Base-by-base conservation (phyloP, 2,329 filamentous ascomycete species). In the Lomentospora prolificans region DNA sequence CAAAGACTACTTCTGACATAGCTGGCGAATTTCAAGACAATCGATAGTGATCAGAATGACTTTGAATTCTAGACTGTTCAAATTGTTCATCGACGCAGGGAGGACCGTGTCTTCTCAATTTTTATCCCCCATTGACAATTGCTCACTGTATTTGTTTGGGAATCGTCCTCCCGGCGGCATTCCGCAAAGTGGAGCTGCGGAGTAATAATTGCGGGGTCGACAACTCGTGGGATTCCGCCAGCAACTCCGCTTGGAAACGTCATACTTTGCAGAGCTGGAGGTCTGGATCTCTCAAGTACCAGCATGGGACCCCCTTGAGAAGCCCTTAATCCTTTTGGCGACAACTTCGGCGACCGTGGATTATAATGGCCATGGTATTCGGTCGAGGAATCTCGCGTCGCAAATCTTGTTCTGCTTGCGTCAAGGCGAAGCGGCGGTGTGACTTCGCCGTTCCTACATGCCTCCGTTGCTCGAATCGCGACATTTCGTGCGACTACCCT, bases 1-100 rank as follows among this genome's bases (percentile, higher is more conserved):
- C 65, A 58, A 74, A 75, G 31, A 69, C 65, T 24, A 59, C 66
- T 58, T 66, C 58, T 55, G 66, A 44, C 68, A 71, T 59, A 61
- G 28, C 22, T 33, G 30, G 12, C 6, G 30, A 33, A 7, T 12
- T 33, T 33, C 12, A 33, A 33, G 30, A 33, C 7, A 33, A 33
- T 33, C 30, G 12, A 33, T 33, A 33, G 30, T 33, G 7, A 12
- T 33, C 7, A 33, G 30, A 33, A 33, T 33, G 30, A 12, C 12
- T 33, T 33, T 33, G 12, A 33, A 7, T 33, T 12, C 30, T 12
- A 7, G n/a, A n/a, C n/a, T n/a, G n/a, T n/a, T n/a, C n/a, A n/a
- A n/a, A n/a, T n/a, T n/a, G n/a, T 33, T 12, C 12, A 33, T 33
- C 30, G 12, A 7, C 30, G 30, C 12, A 12, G 12, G 30, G 30